A percentile compares a stretch with the other conserved stretches of the same genome.
These are phyloP conservation scores for Letharia columbiana DNA, from an alignment of 495 filamentous ascomycete genomes.

Conservation along the genomic window DNA sequence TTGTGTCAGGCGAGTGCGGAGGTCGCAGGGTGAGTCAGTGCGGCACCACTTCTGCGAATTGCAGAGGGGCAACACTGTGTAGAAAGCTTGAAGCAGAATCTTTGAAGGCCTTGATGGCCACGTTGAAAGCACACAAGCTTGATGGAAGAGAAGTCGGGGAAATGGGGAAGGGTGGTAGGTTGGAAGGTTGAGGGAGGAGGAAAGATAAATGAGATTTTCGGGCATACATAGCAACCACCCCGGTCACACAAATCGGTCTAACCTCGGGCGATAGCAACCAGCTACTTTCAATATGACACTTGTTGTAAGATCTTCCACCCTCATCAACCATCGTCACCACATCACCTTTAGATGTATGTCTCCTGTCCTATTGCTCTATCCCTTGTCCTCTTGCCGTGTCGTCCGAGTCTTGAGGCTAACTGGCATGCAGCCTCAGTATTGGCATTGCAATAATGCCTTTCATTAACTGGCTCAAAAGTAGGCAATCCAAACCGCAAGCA, in stretches of 20 bases:
- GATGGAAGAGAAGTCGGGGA: background rate
- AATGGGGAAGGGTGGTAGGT: background rate
- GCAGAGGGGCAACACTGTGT: slow-evolving; percentile 3
- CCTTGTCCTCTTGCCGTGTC: background rate
- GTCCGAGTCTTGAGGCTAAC: background rate
- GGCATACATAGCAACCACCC: slow-evolving; percentile 17
- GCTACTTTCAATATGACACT: background rate
- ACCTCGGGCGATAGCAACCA: slow-evolving; percentile 1
- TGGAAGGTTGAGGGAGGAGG: background rate
- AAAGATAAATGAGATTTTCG: slow-evolving; percentile 9
- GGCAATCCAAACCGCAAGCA: background rate
- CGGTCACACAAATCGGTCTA: slow-evolving; percentile 9
- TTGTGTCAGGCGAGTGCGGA: background rate
- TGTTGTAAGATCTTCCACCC: background rate
- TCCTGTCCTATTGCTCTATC: background rate
- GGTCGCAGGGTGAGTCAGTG: background rate
- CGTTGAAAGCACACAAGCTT: background rate
- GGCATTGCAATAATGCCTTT: background rate
- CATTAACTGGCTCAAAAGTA: too few relatives aligned
- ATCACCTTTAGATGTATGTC: background rate
- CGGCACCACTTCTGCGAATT: background rate
- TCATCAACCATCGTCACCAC: slow-evolving; percentile 1
- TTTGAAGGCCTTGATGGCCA: slow-evolving; percentile 1
- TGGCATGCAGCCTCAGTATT: background rate
- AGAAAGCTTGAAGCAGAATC: background rate